Conservation (phyloP, 345 rosid species). For the Brassica carinata region DNA sequence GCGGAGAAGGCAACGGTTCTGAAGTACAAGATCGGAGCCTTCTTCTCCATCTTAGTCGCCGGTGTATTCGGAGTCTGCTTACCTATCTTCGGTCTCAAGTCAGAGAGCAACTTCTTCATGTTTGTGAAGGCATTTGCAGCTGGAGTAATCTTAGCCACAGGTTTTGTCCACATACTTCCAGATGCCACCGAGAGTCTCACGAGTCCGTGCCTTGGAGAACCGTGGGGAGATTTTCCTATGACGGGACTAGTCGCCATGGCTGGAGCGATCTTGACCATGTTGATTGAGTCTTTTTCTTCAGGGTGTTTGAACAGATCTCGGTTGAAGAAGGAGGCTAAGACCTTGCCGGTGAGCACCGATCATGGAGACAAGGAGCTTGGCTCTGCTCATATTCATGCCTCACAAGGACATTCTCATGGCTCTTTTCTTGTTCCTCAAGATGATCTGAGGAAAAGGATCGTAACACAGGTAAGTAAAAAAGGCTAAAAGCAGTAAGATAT, state of each 20-base stretch:
- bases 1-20: conserved; percentile 36
- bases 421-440: conserved; percentile 35
- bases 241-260: conserved; percentile 64
- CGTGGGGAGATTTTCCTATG: conserved; percentile 64
- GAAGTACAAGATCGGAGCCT: conserved; percentile 47
- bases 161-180: conserved; percentile 67
- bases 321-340: conserved; percentile 30
- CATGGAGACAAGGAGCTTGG: conserved; percentile 17
- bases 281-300: conserved; percentile 60
- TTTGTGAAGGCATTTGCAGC: conserved; percentile 68
- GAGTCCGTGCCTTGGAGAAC: conserved; percentile 51
- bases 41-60: conserved; percentile 56
- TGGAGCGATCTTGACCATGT: conserved; percentile 53
- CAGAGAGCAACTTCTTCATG: conserved; percentile 61
- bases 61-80: conserved; percentile 59
- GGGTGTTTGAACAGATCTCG: conserved; percentile 46
- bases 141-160: conserved; percentile 68
- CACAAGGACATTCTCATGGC: conserved; percentile 65
- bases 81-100: conserved; percentile 53
- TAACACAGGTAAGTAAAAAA: conserved; percentile 37
- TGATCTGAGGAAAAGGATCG: conserved; percentile 44
- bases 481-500: neutral
- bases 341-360: conserved; percentile 22
- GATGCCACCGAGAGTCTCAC: conserved; percentile 58
- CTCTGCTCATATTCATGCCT: conserved; percentile 58